Evolutionary conservation across 441 rosid species (phyloP), one percentile per base, ranked within the genome.

Genomic region (Erodium moschatum): DNA sequence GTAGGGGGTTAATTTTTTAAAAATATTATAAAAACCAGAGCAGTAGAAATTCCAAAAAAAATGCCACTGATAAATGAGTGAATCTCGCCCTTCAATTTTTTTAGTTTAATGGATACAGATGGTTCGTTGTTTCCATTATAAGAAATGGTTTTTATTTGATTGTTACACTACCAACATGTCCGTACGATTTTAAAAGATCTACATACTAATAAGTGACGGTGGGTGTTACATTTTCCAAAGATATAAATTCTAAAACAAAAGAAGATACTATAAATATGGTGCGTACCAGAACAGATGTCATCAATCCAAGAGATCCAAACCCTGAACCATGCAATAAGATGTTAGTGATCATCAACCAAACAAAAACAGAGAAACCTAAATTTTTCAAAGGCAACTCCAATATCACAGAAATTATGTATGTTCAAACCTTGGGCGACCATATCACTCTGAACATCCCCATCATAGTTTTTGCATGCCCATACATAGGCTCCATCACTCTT

Each of bases 381-480:
- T 48, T 18, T 56, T 18, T 56, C 12, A 19, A 56, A 56, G 29
- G n/a, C 12, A 60, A 21, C 9, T 24, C 64, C 20, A 60, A 60
- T 9, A 10, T 11, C 12, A 21, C 11, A 20, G 31, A 19, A 60
- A 60, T 13, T 60, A 9, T 12, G 21, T 18, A 24, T 24, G 35
- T 29, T 24, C 76, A 40, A 72, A 90, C 98, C 96, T 92, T 92
- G 96, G 78, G 98, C 96, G 74, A 92, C 79, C 84, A 90, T 90
- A 81, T 92, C 98, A 80, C 97, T 92, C 81, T 92, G 96, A 65
- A 92, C 96, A 81, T 92, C 98, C 44, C 98, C 98, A 78, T 92
- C 98, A 74, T 92, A 92, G 76, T 90, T 92, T 79, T 92, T 92
- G 85, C 98, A 90, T n/a, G 98, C 98, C 98, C 96, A 92, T 31